Conservation (phyloP, 768 basidiomycete genomes). For the Amanita exitialis region DNA sequence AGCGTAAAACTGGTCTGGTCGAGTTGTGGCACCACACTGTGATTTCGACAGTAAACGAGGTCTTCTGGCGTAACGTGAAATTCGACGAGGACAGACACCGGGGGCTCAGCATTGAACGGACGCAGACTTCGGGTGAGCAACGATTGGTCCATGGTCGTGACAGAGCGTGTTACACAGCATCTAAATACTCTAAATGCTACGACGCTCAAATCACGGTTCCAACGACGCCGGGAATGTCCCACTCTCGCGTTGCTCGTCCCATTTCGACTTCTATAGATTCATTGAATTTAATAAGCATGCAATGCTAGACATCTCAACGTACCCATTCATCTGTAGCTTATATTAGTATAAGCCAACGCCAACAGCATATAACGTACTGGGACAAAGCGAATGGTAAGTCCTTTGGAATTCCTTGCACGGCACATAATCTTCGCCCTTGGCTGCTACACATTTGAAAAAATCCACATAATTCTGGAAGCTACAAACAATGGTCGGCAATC, state of each 20-base stretch:
- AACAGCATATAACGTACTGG: conserved; percentile 44
- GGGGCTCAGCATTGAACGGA: conserved; percentile 68
- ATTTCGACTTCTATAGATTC: conserved; percentile 59
- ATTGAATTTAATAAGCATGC: background rate
- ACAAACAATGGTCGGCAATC: conserved; percentile 1
- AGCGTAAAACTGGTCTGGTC: conserved; percentile 34
- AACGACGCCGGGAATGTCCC: conserved; percentile 90
- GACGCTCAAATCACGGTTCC: conserved; percentile 35
- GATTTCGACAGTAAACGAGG: conserved; percentile 65
- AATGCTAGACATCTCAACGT: conserved; percentile 8
- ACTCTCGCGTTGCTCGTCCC: conserved; percentile 91
- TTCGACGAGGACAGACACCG: conserved; percentile 41
- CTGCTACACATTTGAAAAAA: conserved; percentile 95
- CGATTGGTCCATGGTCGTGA: conserved; percentile 30
- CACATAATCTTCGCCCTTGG: conserved; percentile 97
- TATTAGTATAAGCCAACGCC: background rate
- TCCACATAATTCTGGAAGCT: conserved; percentile 97
- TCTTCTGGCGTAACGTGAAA: conserved; percentile 52
- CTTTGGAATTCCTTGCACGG: conserved; percentile 98
- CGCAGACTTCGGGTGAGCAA: conserved; percentile 33
- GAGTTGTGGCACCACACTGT: conserved; percentile 48
- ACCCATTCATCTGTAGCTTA: conserved; percentile 81
- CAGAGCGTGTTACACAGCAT: background rate
- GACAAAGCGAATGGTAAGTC: conserved; percentile 94
- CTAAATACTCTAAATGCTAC: background rate